phyloP scores from a whole-genome alignment of 345 rosid species.

The Conringia planisiliqua region DNA sequence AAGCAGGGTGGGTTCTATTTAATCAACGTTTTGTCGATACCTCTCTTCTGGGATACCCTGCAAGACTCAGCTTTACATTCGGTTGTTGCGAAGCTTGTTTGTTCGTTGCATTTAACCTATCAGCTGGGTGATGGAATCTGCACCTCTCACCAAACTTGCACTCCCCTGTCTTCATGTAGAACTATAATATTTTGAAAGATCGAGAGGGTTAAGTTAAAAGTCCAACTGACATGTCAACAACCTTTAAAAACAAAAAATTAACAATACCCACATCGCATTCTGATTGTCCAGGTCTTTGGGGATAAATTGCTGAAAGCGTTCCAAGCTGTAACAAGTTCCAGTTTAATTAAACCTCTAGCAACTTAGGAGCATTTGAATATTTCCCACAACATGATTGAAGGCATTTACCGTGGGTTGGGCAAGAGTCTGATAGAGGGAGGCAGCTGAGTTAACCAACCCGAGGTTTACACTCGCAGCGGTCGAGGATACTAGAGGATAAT shows the following conservation, averaged over 20 bases:
- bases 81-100: constrained; percentile 45
- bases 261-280: constrained; percentile 81
- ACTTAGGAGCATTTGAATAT: neutral
- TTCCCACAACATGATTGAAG: constrained; percentile 13
- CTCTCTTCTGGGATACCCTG: constrained; percentile 97
- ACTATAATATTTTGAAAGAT: constrained; percentile 37
- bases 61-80: constrained; percentile 72
- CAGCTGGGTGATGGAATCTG: constrained; percentile 82
- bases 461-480: constrained; percentile 43
- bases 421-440: constrained; percentile 62
- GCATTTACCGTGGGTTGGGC: constrained; percentile 31
- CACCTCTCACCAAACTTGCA: constrained; percentile 86
- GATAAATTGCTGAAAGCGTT: constrained; percentile 48
- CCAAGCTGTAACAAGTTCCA: constrained; percentile 52
- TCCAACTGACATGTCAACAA: constrained; percentile 7
- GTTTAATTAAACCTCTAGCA: neutral
- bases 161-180: constrained; percentile 91
- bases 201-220: neutral
- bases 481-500: constrained; percentile 48
- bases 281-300: constrained; percentile 83
- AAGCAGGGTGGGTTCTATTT: neutral
- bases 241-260: neutral
- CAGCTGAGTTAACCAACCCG: constrained; percentile 52
- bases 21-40: constrained; percentile 32
- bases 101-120: constrained; percentile 47